These are phyloP conservation scores for Ustilaginoidea virens DNA, from an alignment of 2,329 filamentous ascomycete genomes.

Conservation along the genomic window DNA sequence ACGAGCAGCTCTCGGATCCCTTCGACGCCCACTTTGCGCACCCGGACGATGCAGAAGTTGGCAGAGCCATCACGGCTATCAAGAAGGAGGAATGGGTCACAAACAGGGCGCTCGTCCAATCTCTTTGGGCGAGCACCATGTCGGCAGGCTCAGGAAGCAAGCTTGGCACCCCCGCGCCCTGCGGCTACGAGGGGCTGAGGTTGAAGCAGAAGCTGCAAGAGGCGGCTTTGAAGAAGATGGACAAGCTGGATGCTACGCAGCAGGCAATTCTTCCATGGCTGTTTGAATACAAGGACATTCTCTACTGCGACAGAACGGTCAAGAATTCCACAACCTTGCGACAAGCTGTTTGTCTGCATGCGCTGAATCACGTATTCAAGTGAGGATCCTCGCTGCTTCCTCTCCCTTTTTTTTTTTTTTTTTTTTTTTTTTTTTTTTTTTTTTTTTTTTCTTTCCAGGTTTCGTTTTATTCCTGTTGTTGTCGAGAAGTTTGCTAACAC, in stretches of 20 bases:
- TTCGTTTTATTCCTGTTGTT: too few species aligned
- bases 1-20: conserved; percentile 46
- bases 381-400: too few species aligned
- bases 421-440: too few species aligned
- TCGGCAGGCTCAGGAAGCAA: conserved; percentile 25
- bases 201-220: conserved; percentile 44
- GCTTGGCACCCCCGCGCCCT: conserved; percentile 14
- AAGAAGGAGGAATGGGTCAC: conserved; percentile 35
- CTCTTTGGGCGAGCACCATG: conserved; percentile 31
- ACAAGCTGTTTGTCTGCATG: conserved; percentile 63
- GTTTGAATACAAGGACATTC: conserved; percentile 69
- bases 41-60: conserved; percentile 45
- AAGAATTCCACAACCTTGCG: conserved; percentile 55
- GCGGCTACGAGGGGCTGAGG: conserved; percentile 49
- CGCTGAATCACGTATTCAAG: conserved; percentile 86
- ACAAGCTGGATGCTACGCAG: conserved; percentile 45
- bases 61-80: conserved; percentile 34
- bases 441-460: too few species aligned
- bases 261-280: conserved; percentile 53
- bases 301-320: conserved; percentile 58
- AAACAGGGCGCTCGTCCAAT: conserved; percentile 28
- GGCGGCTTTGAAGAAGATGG: conserved; percentile 34
- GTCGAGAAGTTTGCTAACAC: too few species aligned
- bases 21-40: conserved; percentile 70
- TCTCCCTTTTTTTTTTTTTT: too few species aligned